A percentile compares a stretch with the other conserved stretches of the same genome.
These are phyloP conservation scores for Populus hybrid DNA, from an alignment of 441 rosid genomes.

Conservation along the genomic window DNA sequence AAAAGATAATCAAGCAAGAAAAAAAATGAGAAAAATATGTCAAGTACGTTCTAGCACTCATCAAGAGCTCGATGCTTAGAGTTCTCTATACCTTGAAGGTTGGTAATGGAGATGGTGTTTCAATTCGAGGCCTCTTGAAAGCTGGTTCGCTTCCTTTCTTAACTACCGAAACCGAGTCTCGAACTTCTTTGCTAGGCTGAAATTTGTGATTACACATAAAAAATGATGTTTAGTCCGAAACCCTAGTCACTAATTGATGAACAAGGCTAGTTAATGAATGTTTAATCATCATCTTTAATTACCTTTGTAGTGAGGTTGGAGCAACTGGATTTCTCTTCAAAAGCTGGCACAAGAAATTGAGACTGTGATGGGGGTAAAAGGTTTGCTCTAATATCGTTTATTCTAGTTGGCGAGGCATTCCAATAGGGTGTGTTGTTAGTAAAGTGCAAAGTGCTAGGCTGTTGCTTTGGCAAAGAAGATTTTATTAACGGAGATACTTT, in stretches of 20 bases:
- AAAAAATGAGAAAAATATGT: not conserved
- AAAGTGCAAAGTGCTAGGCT: constrained; percentile 36
- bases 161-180: constrained; percentile 28
- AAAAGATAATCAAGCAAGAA: not conserved
- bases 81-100: constrained; percentile 66
- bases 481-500: constrained; percentile 30
- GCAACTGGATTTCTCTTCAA: constrained; percentile 34
- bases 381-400: constrained; percentile 27
- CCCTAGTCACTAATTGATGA: not conserved
- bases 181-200: constrained; percentile 36
- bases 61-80: not conserved
- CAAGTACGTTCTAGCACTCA: not conserved
- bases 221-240: not conserved
- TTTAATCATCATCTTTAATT: constrained; percentile 31
- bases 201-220: constrained; percentile 1
- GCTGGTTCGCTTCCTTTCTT: constrained; percentile 62
- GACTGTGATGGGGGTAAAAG: constrained; percentile 36
- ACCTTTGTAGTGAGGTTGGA: constrained; percentile 10
- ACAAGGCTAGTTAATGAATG: not conserved
- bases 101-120: constrained; percentile 82
- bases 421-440: constrained; percentile 48
- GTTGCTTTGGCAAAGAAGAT: constrained; percentile 35
- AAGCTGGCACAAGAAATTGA: constrained; percentile 23
- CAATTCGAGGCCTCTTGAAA: constrained; percentile 60
- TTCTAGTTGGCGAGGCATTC: constrained; percentile 40